Conservation (phyloP, 352 stramenopile genomes). For the Phytophthora pini region DNA sequence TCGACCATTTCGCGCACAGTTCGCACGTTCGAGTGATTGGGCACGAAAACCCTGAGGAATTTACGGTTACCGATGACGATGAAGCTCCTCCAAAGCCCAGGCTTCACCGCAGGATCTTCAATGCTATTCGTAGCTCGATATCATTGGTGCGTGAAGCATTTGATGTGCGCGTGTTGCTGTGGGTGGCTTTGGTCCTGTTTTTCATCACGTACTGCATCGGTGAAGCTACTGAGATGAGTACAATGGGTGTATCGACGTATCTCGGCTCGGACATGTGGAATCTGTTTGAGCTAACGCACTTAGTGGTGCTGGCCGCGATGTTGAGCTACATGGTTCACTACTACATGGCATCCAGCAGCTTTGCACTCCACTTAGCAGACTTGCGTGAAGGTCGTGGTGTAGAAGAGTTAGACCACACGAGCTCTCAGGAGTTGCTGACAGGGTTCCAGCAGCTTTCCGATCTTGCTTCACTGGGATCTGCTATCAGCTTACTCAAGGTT, state of each 20-base stretch:
- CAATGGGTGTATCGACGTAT: slow-evolving; percentile 79
- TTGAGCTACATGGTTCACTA: slow-evolving; percentile 76
- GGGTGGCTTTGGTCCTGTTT: slow-evolving; percentile 71
- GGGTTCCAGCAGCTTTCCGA: slow-evolving; percentile 82
- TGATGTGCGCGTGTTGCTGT: slow-evolving; percentile 72
- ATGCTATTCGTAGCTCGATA: slow-evolving; percentile 20
- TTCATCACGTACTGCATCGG: slow-evolving; percentile 85
- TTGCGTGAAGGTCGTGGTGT: slow-evolving; percentile 43
- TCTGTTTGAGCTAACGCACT: slow-evolving; percentile 84
- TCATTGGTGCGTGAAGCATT: slow-evolving; percentile 40
- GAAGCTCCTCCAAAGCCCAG: background rate
- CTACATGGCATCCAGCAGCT: slow-evolving; percentile 65
- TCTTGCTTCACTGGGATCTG: slow-evolving; percentile 72
- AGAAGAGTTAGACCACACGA: slow-evolving; percentile 68
- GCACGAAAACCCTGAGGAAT: slow-evolving; percentile 63
- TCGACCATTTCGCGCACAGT: slow-evolving; percentile 84
- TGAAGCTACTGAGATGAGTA: slow-evolving; percentile 79
- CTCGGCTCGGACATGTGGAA: slow-evolving; percentile 90
- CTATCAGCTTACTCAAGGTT: slow-evolving; percentile 86
- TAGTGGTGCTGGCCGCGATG: slow-evolving; percentile 66
- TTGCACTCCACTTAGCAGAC: slow-evolving; percentile 51
- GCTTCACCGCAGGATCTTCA: slow-evolving; percentile 26
- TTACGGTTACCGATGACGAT: slow-evolving; percentile 25
- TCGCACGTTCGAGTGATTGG: slow-evolving; percentile 83
- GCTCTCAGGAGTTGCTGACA: slow-evolving; percentile 65